Base-by-base conservation (phyloP, 805 yeast species). In the Diddensiella transvaalensis region DNA sequence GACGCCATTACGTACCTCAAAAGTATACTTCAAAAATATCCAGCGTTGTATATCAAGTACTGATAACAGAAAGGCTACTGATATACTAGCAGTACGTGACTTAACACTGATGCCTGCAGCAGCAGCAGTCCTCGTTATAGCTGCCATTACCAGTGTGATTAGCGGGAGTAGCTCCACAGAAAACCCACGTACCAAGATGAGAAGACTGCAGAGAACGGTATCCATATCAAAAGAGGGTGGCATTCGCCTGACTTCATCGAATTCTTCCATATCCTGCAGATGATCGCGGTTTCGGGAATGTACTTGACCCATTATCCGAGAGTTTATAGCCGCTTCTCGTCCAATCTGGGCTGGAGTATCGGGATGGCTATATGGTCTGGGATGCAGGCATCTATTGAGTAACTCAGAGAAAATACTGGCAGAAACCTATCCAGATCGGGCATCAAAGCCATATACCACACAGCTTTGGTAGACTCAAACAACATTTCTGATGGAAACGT, bases 311-410 rank as follows among this genome's bases (percentile, higher is more conserved):
- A 50, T 19, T 65, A 64, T 46, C 69, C 69, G 15, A 49, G 57
- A 3, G 64, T 63, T 3, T 65, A 63, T 42, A 40, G 57, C 23
- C 48, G 60, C 23, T 65, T 64, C 51, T 44, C 65, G 13, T 57
- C 58, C 35, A 65, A 64, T 47, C 58, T 65, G 40, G 65, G 61
- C 13, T 65, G 69, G 69, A 54, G 63, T 6, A 47, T 54, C n/a
- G 64, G 63, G 15, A 47, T 65, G 42, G 51, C 65, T 15, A 53
- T 65, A 13, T 64, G 66, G 65, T 39, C 41, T 8, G 58, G 55
- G 3, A 42, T 65, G 53, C 66, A 65, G 54, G 44, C 23, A 6
- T 48, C 63, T n/a, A 60, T 65, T 43, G 67, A 65, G 48, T 44
- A 38, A 30, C 37, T 65, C 26, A 41, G 69, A 17, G 40, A 50